Evolutionary conservation across 2,329 filamentous ascomycete genomes (phyloP), one percentile per base, ranked within the genome.

Genomic region (Claviceps sorghi): DNA sequence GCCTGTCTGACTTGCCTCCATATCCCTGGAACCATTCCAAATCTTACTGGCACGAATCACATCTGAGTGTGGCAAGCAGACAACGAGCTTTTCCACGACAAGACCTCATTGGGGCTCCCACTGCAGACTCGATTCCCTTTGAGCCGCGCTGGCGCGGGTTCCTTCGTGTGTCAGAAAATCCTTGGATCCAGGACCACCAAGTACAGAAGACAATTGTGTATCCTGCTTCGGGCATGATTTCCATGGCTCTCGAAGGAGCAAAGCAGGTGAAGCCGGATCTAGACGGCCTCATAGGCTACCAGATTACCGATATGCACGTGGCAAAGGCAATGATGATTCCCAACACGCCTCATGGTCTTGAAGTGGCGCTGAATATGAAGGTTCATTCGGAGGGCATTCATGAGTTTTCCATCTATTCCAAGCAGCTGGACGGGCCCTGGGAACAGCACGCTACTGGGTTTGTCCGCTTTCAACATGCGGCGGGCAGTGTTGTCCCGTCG

Each of bases 21-120:
- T 79, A 79, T 54, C 69, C 73, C 2, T 80, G 77, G 76, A 76
- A 79, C 32, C 76, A 79, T 53, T 61, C 65, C 29, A 74, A 69
- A 29, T 64, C 60, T 1, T 77, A 78, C 59, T 79, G 77, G 76
- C 69, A 75, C 54, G 76, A 80, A 54, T 73, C 72, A 1, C 70
- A 73, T 42, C 58, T 74, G 2, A 72, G 71, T 21, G 59, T 62
- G 15, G 65, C 69, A 11, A 69, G 69, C 47, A 69, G 75, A 2
- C 69, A 73, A 53, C 66, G 73, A 15, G 62, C 68, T 29, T 69
- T 69, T 50, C 67, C 70, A 2, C 67, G 75, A 11, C 70, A 73
- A 44, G 76, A 80, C 53, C 65, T 80, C 1, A 70, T 79, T 29
- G 77, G 77, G 0, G 65, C 69, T 1, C 70, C 66, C 0, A 68